Evolutionary conservation across 257 asterid genomes (phyloP), one percentile per base, ranked within the genome.

Genomic region (Nicotiana undulata): DNA sequence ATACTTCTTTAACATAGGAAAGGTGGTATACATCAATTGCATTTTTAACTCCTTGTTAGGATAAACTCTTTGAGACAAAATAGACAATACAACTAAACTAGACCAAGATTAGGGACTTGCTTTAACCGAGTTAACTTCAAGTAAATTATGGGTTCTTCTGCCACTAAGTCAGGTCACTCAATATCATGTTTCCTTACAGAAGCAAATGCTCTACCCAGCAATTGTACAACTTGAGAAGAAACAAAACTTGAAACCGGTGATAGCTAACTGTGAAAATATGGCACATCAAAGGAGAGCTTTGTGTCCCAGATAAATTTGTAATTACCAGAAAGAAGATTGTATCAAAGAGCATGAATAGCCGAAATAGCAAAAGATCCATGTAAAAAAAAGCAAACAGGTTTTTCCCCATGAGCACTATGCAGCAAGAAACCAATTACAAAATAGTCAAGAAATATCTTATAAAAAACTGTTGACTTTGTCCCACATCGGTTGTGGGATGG

Each of bases 241-340:
- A 67, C 76, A 37, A 37, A 67, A 67, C 76, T 37, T n/a, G 76
- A 37, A 67, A 67, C 31, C 11, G 76, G 32, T 67, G 76, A 67
- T 18, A n/a, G 76, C 40, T 34, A 67, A 37, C 76, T 37, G 55
- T 67, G 76, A 67, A 18, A 37, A 67, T 67, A 67, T 67, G 29
- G 56, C 76, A 37, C 44, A 67, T n/a, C 31, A 67, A 37, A 37
- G 76, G 40, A n/a, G 55, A n/a, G 28, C 18, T 67, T 29, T 20
- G 37, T 67, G 55, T 37, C 76, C 76, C 31, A 67, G 55, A 67
- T 24, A 37, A 67, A 67, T 52, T n/a, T 37, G 76, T 37, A 20
- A 67, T 52, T 10, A 37, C 31, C 12, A 67, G 31, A 37, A 67
- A 67, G 31, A 67, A 67, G 55, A 67, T 67, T 6, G 55, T 67